Evolutionary conservation across 2,329 filamentous ascomycete species (phyloP), one percentile per base, ranked within the genome.

Genomic region (Camillea tinctor): DNA sequence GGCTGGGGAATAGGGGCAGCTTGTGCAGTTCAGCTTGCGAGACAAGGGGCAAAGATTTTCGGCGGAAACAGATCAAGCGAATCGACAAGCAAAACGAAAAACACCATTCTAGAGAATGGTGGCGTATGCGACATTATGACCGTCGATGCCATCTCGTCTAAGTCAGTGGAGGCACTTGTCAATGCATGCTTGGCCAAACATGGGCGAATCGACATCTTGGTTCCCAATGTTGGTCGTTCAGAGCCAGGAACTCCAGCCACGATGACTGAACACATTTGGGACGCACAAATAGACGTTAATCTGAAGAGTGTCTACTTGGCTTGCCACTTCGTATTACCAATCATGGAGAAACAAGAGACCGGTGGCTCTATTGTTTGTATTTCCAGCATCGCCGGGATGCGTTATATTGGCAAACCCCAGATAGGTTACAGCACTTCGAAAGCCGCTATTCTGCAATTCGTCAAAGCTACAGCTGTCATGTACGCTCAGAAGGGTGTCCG

Each of bases 281-380:
- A 85, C 63, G 60, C 72, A 0, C 84, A 86, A 60, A 76, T 83
- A 55, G 77, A 81, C 9, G 69, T 86, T 49, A 86, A 86, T 63
- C 72, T 87, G 19, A 85, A 85, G 65, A 81, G 76, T 30, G 79
- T 85, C 0, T 86, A 84, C 61, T 68, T 85, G 4, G 79, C 79
- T 2, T 81, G 78, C 50, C 84, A 85, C 59, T 68, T 79, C 11
- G 80, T 83, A 0, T 69, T 86, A 0, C 83, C 83, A 0, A 74
- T 84, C 49, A 85, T 86, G 82, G 80, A 82, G 60, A 69, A 70
- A 36, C 82, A 86, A 59, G 58, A 59, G 0, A 74, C 26, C 4
- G 57, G 74, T 0, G 79, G 76, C 0, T 73, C 74, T 0, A 72
- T 86, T 0, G 74, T 84, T 11, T 83, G 81, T 55, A 71, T 83